Evolutionary conservation across 306 rosid species (phyloP).

Genomic region (Astragalus glycyphyllos): DNA sequence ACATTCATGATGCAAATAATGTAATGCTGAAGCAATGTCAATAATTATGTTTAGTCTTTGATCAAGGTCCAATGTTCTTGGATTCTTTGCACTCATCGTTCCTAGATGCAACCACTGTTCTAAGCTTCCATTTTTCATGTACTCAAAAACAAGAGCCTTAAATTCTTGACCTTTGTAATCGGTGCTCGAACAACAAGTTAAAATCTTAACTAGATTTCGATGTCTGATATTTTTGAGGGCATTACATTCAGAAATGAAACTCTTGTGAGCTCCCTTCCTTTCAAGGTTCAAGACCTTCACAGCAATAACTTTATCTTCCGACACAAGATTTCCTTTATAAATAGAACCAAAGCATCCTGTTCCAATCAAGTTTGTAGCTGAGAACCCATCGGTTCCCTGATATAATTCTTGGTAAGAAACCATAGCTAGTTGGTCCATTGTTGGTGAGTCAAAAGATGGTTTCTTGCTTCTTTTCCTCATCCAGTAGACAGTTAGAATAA

Average conservation of each 20-base stretch:
- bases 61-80: background rate
- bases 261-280: constrained; percentile 29
- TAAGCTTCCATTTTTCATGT: constrained; percentile 33
- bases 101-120: constrained; percentile 32
- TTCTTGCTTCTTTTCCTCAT: constrained; percentile 22
- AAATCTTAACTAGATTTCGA: constrained; percentile 23
- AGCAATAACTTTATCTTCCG: constrained; percentile 29
- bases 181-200: constrained; percentile 31
- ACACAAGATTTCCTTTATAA: constrained; percentile 4
- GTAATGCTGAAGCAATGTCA: constrained; percentile 32
- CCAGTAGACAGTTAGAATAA: background rate
- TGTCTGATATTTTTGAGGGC: constrained; percentile 17
- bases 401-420: constrained; percentile 34
- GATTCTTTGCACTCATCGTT: background rate
- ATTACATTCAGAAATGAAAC: constrained; percentile 34
- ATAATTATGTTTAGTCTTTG: background rate
- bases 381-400: constrained; percentile 27
- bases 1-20: constrained; percentile 36
- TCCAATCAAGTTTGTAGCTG: constrained; percentile 30
- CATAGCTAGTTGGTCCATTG: background rate
- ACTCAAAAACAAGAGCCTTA: constrained; percentile 38
- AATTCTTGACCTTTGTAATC: constrained; percentile 34
- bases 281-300: constrained; percentile 37
- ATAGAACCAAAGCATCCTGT: constrained; percentile 7
- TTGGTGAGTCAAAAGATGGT: background rate